A percentile compares a stretch with the other conserved stretches of the same genome.
Evolutionary conservation across 73 alveolate genomes (phyloP).

Genomic region (Symbiodinium pilosum): DNA sequence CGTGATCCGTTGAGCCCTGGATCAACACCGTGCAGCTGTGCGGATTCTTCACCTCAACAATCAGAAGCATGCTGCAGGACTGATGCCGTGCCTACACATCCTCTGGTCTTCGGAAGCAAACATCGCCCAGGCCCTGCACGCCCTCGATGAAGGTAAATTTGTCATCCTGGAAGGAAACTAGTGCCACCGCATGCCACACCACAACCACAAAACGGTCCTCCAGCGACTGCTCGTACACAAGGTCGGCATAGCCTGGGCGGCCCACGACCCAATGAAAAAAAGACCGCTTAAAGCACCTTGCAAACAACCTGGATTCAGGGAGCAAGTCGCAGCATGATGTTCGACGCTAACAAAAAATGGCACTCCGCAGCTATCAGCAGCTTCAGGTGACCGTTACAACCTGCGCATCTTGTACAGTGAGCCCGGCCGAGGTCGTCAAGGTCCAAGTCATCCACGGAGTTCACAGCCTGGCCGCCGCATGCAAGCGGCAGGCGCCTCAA

Average conservation of each 20-base stretch:
- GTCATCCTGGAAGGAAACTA: conserved; percentile 95
- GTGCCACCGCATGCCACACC: too few relatives aligned
- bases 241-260: conserved; percentile 97
- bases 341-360: background rate
- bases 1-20: conserved; percentile 99
- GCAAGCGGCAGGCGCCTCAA: conserved; percentile 98
- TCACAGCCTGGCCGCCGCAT: conserved; percentile 99
- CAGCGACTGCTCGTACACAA: conserved; percentile 98
- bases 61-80: too few relatives aligned
- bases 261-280: too few relatives aligned
- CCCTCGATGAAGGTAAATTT: conserved; percentile 99
- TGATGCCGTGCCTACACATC: too few relatives aligned
- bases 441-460: conserved; percentile 99
- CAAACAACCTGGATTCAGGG: too few relatives aligned
- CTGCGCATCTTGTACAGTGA: too few relatives aligned
- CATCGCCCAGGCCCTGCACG: conserved; percentile 96
- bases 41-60: conserved; percentile 97
- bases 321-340: background rate
- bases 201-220: conserved; percentile 96
- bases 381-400: too few relatives aligned
- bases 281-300: too few relatives aligned
- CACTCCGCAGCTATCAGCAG: background rate
- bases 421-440: conserved; percentile 98
- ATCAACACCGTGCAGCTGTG: conserved; percentile 99
- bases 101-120: too few relatives aligned